Evolutionary conservation across 2,329 filamentous ascomycete genomes (phyloP), one percentile per base, ranked within the genome.

Genomic region (Fusarium scirpi): DNA sequence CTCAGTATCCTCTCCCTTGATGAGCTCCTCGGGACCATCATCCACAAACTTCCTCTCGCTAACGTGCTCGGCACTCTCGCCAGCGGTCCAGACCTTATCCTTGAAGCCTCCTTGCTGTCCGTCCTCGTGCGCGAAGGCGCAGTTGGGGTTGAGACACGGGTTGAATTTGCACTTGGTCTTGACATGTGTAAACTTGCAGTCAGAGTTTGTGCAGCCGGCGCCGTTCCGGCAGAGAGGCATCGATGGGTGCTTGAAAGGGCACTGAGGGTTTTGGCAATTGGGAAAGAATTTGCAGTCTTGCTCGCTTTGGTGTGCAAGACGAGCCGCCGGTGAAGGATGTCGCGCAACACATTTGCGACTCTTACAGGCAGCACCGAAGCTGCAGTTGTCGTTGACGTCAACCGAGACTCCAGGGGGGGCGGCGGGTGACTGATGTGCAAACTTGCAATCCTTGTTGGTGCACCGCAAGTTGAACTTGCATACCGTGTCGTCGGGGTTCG

Each of bases 401-500:
- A 98, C 85, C 0, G 90, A 86, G 4, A 87, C 88, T 29, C 92
- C 92, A 4, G 91, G 91, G 6, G 93, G 92, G 32, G 95, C 94
- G 4, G 92, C 94, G 3, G 96, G 94, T 18, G 94, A 97, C 82
- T 98, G 95, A 77, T 99, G 96, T 20, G 94, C 96, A 79, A 94
- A 99, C 71, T 91, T 92, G 83, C 96, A 99, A 67, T 97, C 93
- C 73, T 89, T 90, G 81, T 97, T 97, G 41, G 92, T 93, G 84
- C 96, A 99, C 69, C 88, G 86, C 57, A 96, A 84, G 82, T 98
- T 98, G 85, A 90, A 99, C 76, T 92, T 93, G 88, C 96, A 99
- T 67, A 95, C 84, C 16, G 85, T 92, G 51, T 92, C 88, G 8
- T 90, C 86, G n/a, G 84, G 83, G 75, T 85, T 89, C 40, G 77